Conservation (phyloP, 1,284 basidiomycete species). For the Leccinum solheimii region DNA sequence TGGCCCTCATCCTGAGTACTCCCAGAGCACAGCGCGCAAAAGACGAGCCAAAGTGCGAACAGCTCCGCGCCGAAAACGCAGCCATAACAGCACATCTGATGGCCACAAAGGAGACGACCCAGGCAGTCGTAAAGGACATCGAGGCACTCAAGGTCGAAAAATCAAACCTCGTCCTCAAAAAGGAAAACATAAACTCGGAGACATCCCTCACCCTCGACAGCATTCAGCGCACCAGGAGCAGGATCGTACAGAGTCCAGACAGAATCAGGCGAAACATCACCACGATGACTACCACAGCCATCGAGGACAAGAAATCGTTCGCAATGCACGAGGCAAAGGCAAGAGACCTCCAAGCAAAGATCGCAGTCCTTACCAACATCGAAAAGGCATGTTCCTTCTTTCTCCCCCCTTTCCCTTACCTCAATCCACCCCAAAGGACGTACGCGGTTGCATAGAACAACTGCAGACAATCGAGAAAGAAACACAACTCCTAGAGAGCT, state of each 20-base stretch:
- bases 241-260: conserved; percentile 87
- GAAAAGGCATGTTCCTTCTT: conserved; percentile 56
- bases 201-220: conserved; percentile 57
- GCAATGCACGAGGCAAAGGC: conserved; percentile 66
- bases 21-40: conserved; percentile 63
- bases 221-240: conserved; percentile 60
- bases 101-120: conserved; percentile 66
- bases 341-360: conserved; percentile 74
- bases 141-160: conserved; percentile 72
- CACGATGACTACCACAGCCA: conserved; percentile 62
- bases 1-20: neutral
- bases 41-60: conserved; percentile 69
- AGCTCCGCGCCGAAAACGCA: conserved; percentile 61
- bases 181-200: conserved; percentile 63
- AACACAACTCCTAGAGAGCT: conserved; percentile 55
- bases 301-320: conserved; percentile 63
- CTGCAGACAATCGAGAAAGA: conserved; percentile 74
- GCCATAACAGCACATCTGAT: conserved; percentile 63
- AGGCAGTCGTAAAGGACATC: conserved; percentile 53
- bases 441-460: conserved; percentile 66
- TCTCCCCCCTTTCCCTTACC: neutral
- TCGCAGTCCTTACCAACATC: conserved; percentile 66
- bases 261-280: conserved; percentile 78
- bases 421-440: conserved; percentile 48
- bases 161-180: conserved; percentile 54